These are phyloP conservation scores for Paracoccidioides brasiliensis DNA, from an alignment of 2,329 filamentous ascomycete species.

Conservation along the genomic window DNA sequence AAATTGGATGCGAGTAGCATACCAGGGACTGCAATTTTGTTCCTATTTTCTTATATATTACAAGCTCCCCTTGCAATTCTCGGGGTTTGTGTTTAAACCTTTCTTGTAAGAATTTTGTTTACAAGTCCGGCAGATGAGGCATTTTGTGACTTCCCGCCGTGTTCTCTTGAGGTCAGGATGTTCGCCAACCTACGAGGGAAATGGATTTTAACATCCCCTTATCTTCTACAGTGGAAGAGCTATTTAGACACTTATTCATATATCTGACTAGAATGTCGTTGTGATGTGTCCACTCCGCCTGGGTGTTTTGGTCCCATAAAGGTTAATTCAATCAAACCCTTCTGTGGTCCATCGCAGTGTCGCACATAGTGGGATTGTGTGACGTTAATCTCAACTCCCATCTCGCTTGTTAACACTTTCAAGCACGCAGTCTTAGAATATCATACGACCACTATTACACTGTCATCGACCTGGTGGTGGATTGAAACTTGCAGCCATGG, in stretches of 20 bases:
- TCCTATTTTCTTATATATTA: neutral
- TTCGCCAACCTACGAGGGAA: neutral
- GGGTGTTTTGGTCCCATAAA: no score
- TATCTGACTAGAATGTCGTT: neutral
- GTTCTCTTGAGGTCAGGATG: neutral
- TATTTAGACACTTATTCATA: neutral
- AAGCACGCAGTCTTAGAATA: neutral
- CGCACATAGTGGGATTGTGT: neutral
- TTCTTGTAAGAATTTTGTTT: no score
- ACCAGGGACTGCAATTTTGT: neutral
- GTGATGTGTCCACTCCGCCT: neutral
- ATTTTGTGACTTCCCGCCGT: neutral
- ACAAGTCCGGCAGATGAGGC: neutral
- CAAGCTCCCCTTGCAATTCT: neutral
- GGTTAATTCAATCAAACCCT: neutral
- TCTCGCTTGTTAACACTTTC: neutral
- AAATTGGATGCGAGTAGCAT: neutral
- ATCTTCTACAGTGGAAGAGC: neutral
- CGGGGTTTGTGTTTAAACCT: neutral
- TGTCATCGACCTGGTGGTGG: neutral
- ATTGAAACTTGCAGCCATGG: neutral
- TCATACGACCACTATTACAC: neutral
- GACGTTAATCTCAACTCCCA: neutral
- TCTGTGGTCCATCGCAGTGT: neutral
- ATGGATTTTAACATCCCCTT: neutral